Base-by-base conservation (phyloP, 2,329 filamentous ascomycete genomes). In the Myriosclerotinia scirpicola region DNA sequence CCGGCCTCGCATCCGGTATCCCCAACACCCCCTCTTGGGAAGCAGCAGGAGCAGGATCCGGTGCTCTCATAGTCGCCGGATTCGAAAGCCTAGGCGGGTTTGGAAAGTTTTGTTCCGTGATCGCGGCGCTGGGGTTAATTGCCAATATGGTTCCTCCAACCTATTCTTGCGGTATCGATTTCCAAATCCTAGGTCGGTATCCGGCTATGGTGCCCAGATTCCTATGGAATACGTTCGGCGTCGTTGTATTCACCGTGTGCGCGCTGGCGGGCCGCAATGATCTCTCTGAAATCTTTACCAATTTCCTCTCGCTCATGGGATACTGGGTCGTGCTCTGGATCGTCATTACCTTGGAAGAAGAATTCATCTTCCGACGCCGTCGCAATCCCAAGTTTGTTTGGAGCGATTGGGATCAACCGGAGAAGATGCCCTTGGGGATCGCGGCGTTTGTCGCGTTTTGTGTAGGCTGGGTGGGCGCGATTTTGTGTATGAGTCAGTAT, bases 291-390 rank as follows among this genome's bases (percentile, higher is more conserved):
- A 88, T 90, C 67, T 89, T 90, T 74, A 86, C 85, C 14, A 90
- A 90, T 74, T 90, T 90, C 75, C 80, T 90, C 6, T 86, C 87
- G 0, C 77, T 90, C 30, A 90, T 90, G 85, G 88, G 88, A 1
- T 90, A 90, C 76, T 90, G 87, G 87, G 82, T 89, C 20, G 82
- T 82, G 17, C 85, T 89, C 54, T 89, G 86, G 85, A 81, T 89
- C 26, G 82, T 83, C 1, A 88, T 90, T 56, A 79, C 85, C 2
- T 76, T 87, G 2, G 81, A 86, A 72, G 88, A 91, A 73, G 83
- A 87, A 59, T 75, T 87, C 26, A 79, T 90, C 59, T 90, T 90
- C 75, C 81, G 86, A 2, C 78, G 80, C 3, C 73, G 73, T 5
- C 67, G 54, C 48, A 70, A 67, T 1, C 69, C 71, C 1, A 80